Conservation (phyloP, 371 early-diverging fungal genomes). For the Coemansia sp. region DNA sequence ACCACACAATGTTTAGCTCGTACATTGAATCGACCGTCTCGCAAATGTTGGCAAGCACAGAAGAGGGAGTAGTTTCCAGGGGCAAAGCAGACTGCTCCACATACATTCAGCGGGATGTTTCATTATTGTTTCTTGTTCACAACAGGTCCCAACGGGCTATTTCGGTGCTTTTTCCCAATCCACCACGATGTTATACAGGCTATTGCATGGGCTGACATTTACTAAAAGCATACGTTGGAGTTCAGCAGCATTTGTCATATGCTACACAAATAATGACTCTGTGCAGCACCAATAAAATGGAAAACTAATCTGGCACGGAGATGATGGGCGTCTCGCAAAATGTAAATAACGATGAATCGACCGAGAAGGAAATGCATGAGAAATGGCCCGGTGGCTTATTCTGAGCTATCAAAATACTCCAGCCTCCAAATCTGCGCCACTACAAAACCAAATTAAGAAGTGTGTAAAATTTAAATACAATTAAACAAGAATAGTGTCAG, state of each 20-base stretch:
- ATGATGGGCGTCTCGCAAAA: too few species aligned
- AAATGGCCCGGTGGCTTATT: neutral
- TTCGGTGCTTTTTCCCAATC: too few species aligned
- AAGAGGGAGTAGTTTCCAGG: neutral
- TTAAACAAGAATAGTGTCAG: neutral
- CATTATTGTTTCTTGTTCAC: neutral
- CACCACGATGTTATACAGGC: too few species aligned
- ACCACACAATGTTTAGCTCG: neutral
- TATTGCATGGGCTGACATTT: too few species aligned
- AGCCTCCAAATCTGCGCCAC: neutral
- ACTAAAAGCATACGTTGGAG: too few species aligned
- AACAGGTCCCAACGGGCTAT: neutral
- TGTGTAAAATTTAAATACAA: neutral
- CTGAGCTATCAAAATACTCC: neutral
- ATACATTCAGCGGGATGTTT: neutral
- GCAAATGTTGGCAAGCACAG: neutral
- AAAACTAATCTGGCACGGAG: neutral
- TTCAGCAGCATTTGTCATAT: too few species aligned
- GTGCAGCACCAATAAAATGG: neutral
- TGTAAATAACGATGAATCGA: too few species aligned
- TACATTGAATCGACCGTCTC: neutral
- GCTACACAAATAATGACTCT: too few species aligned
- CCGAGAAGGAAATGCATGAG: too few species aligned
- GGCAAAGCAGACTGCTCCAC: slow-evolving; percentile 1
- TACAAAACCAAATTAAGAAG: neutral